A percentile compares a stretch with the other conserved stretches of the same genome.
phyloP scores from a whole-genome alignment of 805 yeast genomes.

The Saccharomycopsis sp. region DNA sequence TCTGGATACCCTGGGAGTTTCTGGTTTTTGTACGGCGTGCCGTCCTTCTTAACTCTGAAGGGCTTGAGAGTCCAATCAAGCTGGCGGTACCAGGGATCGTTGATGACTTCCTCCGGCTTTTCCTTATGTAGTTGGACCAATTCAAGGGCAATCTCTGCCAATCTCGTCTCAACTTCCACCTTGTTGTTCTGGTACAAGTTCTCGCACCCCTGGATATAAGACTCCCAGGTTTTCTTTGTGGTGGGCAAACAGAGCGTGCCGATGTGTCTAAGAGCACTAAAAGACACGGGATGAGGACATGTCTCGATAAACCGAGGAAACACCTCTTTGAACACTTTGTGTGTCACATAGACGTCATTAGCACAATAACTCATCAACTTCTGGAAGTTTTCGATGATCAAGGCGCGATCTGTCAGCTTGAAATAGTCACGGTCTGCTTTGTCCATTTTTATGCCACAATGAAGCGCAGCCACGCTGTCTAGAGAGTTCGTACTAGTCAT shows the following conservation, averaged over 20 bases:
- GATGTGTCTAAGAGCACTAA: conserved; percentile 75
- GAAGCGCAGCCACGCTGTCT: conserved; percentile 70
- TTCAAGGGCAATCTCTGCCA: conserved; percentile 54
- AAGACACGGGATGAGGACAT: conserved; percentile 92
- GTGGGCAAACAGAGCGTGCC: conserved; percentile 77
- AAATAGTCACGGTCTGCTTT: conserved; percentile 66
- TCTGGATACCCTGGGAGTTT: conserved; percentile 86
- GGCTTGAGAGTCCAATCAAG: conserved; percentile 78
- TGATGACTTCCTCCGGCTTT: conserved; percentile 35
- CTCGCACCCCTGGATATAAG: conserved; percentile 68
- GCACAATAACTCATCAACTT: conserved; percentile 76
- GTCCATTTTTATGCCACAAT: conserved; percentile 61
- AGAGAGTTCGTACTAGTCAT: conserved; percentile 73
- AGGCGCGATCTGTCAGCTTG: conserved; percentile 44
- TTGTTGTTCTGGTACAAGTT: conserved; percentile 52
- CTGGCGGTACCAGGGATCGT: conserved; percentile 88
- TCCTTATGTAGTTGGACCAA: conserved; percentile 40
- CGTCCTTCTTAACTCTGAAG: conserved; percentile 55
- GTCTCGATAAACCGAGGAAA: conserved; percentile 59
- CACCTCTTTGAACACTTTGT: conserved; percentile 55
- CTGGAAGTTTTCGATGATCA: conserved; percentile 50
- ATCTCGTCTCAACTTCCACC: conserved; percentile 46
- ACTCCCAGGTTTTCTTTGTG: conserved; percentile 56
- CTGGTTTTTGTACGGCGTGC: conserved; percentile 63
- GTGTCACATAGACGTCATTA: conserved; percentile 72